Percentiles rank a stretch among this genome's conserved stretches.
These are phyloP conservation scores for Podila clonocystis DNA, from an alignment of 192 early-diverging fungal genomes.

Conservation along the genomic window DNA sequence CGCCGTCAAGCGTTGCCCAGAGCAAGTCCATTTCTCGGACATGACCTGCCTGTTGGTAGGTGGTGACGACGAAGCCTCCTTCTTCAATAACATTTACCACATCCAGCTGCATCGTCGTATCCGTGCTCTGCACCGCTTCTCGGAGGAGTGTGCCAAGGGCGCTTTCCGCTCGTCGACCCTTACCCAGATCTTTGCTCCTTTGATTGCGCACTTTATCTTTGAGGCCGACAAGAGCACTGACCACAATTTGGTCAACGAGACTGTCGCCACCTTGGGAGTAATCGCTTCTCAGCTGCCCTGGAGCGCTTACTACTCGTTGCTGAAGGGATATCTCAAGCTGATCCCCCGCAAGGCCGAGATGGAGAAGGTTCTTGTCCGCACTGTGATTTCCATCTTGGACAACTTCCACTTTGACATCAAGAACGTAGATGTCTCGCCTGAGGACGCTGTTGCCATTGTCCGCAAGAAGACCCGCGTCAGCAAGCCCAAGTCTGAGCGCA, in stretches of 20 bases:
- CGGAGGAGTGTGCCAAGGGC: conserved; percentile 57
- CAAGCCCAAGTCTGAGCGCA: conserved; percentile 31
- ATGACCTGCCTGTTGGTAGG: conserved; percentile 71
- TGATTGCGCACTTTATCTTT: conserved; percentile 90
- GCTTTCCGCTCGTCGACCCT: conserved; percentile 61
- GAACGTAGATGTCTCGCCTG: conserved; percentile 59
- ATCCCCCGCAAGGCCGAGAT: conserved; percentile 71
- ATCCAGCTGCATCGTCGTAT: conserved; percentile 95
- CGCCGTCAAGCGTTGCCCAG: conserved; percentile 70
- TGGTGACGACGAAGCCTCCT: conserved; percentile 91
- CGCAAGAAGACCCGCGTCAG: conserved; percentile 12
- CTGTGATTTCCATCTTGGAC: conserved; percentile 85
- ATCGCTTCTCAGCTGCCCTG: conserved; percentile 80
- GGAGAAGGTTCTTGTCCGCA: conserved; percentile 87
- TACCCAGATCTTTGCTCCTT: conserved; percentile 81
- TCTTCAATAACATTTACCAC: conserved; percentile 96
- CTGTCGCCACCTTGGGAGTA: conserved; percentile 78
- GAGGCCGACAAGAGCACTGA: conserved; percentile 73
- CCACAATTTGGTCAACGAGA: conserved; percentile 85
- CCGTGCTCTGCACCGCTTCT: conserved; percentile 82
- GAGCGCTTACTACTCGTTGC: conserved; percentile 81
- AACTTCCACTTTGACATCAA: conserved; percentile 92
- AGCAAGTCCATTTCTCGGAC: conserved; percentile 67
- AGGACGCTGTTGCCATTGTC: conserved; percentile 34
- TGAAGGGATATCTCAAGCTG: conserved; percentile 78